Percentiles rank a stretch among this genome's conserved stretches.
Conservation (phyloP, 495 filamentous ascomycete genomes). For the Aspergillus wentii region DNA sequence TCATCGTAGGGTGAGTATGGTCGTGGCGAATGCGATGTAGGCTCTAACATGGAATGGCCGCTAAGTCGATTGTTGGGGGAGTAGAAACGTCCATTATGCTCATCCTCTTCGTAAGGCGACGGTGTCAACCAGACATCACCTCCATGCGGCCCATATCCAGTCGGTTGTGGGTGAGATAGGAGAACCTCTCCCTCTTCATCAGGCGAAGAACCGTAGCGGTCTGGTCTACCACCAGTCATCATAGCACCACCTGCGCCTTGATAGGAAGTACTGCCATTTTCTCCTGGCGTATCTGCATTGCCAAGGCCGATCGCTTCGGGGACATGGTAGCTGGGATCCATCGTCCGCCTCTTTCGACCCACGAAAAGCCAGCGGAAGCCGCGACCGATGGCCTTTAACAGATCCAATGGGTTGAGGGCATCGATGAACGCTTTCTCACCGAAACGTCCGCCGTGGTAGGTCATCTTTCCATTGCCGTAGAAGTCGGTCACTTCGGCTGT, state of each 20-base stretch:
- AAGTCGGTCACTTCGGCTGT: constrained; percentile 41
- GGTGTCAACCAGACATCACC: constrained; percentile 7
- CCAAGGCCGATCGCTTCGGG: constrained; percentile 31
- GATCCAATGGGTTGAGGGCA: constrained; percentile 79
- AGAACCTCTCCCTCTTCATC: constrained; percentile 39
- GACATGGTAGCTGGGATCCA: constrained; percentile 47
- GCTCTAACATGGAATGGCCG: constrained; percentile 9
- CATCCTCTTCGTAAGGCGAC: constrained; percentile 18
- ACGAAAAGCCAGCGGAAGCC: constrained; percentile 79
- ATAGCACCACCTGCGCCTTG: constrained; percentile 18
- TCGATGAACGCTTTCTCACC: constrained; percentile 62
- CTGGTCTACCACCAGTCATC: constrained; percentile 17
- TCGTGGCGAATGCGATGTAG: constrained; percentile 5
- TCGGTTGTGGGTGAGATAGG: constrained; percentile 34
- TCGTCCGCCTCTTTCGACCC: constrained; percentile 53
- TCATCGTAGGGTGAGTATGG: constrained; percentile 25
- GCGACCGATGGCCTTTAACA: constrained; percentile 71
- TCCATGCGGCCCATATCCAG: too few relatives aligned
- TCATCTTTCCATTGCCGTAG: constrained; percentile 41
- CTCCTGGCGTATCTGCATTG: constrained; percentile 9
- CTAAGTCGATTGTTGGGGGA: constrained; percentile 6
- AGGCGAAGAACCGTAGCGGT: constrained; percentile 13
- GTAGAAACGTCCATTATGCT: constrained; percentile 16
- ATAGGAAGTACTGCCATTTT: constrained; percentile 24
- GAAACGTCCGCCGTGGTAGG: constrained; percentile 57